phyloP scores from a whole-genome alignment of 1,284 basidiomycete genomes.

The Trichosporon faecale region DNA sequence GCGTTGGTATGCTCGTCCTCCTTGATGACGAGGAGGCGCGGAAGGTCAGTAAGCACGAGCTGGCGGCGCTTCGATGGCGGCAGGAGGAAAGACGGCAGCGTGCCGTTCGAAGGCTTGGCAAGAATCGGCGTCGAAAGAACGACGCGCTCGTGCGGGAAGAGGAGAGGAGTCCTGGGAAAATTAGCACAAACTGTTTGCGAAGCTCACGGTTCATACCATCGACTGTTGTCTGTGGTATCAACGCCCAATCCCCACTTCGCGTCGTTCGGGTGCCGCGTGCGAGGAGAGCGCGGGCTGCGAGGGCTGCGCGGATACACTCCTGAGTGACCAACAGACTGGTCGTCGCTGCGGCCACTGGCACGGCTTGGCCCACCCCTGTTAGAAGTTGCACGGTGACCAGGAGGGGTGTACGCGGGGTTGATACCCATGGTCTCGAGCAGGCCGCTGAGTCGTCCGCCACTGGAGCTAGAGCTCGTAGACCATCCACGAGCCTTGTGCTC shows the following conservation, averaged over 20 bases:
- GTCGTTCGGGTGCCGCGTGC: not conserved
- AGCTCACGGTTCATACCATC: slow-evolving; percentile 31
- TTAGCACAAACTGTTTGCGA: not conserved
- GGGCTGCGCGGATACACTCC: slow-evolving; percentile 13
- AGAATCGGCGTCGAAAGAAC: slow-evolving; percentile 47
- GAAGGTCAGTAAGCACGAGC: slow-evolving; percentile 57
- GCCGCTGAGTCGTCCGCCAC: slow-evolving; percentile 33
- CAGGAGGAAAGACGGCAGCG: slow-evolving; percentile 48
- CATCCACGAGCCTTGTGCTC: slow-evolving; percentile 23
- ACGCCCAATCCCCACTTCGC: slow-evolving; percentile 15
- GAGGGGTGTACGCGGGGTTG: slow-evolving; percentile 22
- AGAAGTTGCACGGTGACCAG: slow-evolving; percentile 10
- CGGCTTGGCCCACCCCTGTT: slow-evolving; percentile 17
- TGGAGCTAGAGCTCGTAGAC: slow-evolving; percentile 39
- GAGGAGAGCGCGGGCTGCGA: not conserved
- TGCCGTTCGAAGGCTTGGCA: slow-evolving; percentile 44
- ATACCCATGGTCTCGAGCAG: slow-evolving; percentile 43
- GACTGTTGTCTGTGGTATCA: slow-evolving; percentile 17
- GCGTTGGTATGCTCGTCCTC: slow-evolving; percentile 38
- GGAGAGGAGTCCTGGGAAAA: slow-evolving; percentile 22
- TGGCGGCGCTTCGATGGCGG: slow-evolving; percentile 50
- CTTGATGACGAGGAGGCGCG: slow-evolving; percentile 57
- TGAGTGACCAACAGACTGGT: not conserved
- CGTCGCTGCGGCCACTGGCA: slow-evolving; percentile 18
- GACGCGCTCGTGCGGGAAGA: slow-evolving; percentile 50